Evolutionary conservation across 805 yeast species (phyloP).

Genomic region (Kodamaea jinghongensis): DNA sequence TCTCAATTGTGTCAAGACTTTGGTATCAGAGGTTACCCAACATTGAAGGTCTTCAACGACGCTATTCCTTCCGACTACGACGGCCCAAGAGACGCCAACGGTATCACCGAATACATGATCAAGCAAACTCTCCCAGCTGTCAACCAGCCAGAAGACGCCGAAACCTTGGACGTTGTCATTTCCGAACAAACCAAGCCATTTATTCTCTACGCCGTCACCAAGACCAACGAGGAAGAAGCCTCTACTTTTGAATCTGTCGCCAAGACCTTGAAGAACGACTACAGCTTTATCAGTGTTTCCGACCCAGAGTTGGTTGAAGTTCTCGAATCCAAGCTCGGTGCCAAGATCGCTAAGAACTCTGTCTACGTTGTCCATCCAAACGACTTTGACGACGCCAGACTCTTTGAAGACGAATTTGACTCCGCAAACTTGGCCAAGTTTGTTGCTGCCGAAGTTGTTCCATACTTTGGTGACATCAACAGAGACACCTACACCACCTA

Average conservation of each 20-base stretch:
- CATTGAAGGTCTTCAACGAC: constrained; percentile 72
- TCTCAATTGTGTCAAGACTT: constrained; percentile 65
- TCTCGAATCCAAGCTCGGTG: constrained; percentile 31
- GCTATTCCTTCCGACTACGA: constrained; percentile 58
- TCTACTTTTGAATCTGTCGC: constrained; percentile 57
- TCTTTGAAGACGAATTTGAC: constrained; percentile 38
- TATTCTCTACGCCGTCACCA: constrained; percentile 50
- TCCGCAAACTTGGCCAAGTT: constrained; percentile 43
- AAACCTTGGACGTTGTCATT: constrained; percentile 50
- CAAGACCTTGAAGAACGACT: constrained; percentile 57
- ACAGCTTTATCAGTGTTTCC: constrained; percentile 51
- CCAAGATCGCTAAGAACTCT: constrained; percentile 24
- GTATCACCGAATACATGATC: constrained; percentile 75
- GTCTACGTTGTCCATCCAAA: constrained; percentile 49
- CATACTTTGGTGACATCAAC: constrained; percentile 83
- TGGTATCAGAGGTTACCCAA: constrained; percentile 80
- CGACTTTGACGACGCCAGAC: constrained; percentile 43
- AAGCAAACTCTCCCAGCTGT: constrained; percentile 78
- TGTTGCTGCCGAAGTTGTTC: constrained; percentile 63
- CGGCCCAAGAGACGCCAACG: constrained; percentile 81
- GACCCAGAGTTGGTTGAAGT: constrained; percentile 40
- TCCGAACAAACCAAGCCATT: constrained; percentile 49
- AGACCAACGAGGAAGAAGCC: constrained; percentile 24
- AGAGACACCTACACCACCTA: constrained; percentile 75
- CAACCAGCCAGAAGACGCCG: constrained; percentile 40